These are phyloP conservation scores for Linnemannia exigua DNA, from an alignment of 192 early-diverging fungal species.

Conservation along the genomic window DNA sequence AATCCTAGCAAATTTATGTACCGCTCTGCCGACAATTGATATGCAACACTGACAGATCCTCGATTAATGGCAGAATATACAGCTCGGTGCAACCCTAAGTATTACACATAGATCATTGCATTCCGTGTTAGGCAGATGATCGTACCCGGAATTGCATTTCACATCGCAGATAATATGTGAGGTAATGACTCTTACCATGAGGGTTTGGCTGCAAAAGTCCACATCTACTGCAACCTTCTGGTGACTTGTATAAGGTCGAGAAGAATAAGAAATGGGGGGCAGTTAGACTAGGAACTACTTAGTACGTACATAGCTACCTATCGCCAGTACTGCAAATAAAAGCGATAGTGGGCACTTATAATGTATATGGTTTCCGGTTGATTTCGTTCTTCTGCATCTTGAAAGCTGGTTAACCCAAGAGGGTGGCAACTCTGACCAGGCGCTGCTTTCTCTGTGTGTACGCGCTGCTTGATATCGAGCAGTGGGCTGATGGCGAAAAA, in stretches of 20 bases:
- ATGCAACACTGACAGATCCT: conserved; percentile 50
- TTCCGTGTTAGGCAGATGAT: neutral
- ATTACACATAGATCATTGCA: neutral
- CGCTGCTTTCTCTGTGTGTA: neutral
- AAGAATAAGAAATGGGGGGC: conserved; percentile 15
- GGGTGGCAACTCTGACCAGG: neutral
- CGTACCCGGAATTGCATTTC: too few relatives aligned
- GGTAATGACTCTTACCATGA: conserved; percentile 51
- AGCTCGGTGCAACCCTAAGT: conserved; percentile 65
- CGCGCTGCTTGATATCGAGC: neutral
- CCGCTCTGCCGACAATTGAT: conserved; percentile 66
- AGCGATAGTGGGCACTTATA: conserved; percentile 38
- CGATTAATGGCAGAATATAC: conserved; percentile 59
- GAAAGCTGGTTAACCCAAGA: conserved; percentile 2
- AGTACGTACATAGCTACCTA: neutral
- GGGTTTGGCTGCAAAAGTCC: conserved; percentile 58
- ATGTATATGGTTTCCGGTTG: conserved; percentile 44
- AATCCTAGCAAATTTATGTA: conserved; percentile 19
- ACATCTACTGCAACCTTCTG: conserved; percentile 68
- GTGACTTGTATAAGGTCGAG: conserved; percentile 60
- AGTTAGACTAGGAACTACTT: neutral
- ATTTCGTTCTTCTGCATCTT: conserved; percentile 48
- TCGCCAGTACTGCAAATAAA: neutral
- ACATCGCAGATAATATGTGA: neutral
- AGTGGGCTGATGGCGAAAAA: neutral